phyloP scores from a whole-genome alignment of 345 rosid genomes.

The Syzygium aqueum region DNA sequence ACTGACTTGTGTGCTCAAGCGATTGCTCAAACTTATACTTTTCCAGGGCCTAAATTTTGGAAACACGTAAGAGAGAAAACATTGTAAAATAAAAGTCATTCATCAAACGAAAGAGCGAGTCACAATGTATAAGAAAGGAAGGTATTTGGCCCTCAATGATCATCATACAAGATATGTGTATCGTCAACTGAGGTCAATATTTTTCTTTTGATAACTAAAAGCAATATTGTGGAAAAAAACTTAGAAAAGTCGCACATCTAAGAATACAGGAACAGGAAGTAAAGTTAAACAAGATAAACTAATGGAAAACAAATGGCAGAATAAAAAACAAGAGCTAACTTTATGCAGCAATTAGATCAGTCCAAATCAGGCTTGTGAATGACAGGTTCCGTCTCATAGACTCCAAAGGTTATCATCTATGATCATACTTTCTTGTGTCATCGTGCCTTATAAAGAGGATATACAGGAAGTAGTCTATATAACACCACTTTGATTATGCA shows the following conservation, averaged over 20 bases:
- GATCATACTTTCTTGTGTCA: not conserved
- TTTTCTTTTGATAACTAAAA: not conserved
- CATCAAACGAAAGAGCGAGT: not conserved
- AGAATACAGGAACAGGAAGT: not conserved
- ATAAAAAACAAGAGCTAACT: not conserved
- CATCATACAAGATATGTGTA: not conserved
- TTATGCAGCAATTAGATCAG: not conserved
- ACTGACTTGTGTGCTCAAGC: conserved; percentile 87
- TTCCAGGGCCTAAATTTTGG: conserved; percentile 60
- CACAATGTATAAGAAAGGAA: not conserved
- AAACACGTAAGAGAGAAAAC: not conserved
- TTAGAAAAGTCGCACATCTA: not conserved
- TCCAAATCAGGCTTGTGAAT: not conserved
- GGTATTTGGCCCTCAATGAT: not conserved
- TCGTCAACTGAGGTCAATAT: not conserved
- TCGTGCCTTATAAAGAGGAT: not conserved
- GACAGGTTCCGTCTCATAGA: not conserved
- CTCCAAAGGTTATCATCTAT: not conserved
- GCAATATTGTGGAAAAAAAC: not conserved
- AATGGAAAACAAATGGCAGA: not conserved
- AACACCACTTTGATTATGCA: not conserved
- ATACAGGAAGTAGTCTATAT: not conserved
- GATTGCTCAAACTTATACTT: conserved; percentile 75
- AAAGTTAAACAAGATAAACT: not conserved
- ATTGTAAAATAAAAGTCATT: not conserved